Evolutionary conservation across 2,329 filamentous ascomycete genomes (phyloP).

Genomic region (Sclerotinia glacialis): DNA sequence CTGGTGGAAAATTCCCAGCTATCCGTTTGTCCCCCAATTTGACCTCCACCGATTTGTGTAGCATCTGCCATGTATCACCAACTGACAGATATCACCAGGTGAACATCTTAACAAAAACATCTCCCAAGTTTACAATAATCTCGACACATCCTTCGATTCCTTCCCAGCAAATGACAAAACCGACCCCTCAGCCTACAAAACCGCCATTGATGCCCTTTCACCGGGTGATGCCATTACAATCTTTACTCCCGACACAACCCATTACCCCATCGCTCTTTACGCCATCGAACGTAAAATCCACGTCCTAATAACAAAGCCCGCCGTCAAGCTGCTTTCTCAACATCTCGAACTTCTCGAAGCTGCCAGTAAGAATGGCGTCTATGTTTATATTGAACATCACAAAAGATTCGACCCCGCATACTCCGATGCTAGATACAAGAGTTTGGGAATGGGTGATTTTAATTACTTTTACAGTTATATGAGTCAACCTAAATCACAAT

Average conservation of each 20-base stretch:
- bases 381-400: slow-evolving; percentile 94
- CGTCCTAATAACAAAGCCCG: slow-evolving; percentile 91
- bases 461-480: slow-evolving; percentile 95
- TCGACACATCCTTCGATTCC: slow-evolving; percentile 83
- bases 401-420: slow-evolving; percentile 95
- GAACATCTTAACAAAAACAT: slow-evolving; percentile 88
- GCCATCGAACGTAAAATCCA: slow-evolving; percentile 86
- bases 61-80: background rate
- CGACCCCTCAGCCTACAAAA: slow-evolving; percentile 82
- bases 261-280: slow-evolving; percentile 88
- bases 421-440: slow-evolving; percentile 77
- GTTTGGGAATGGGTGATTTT: slow-evolving; percentile 80
- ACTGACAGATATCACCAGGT: slow-evolving; percentile 46
- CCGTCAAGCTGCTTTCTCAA: slow-evolving; percentile 78
- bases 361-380: slow-evolving; percentile 71
- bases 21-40: slow-evolving; percentile 60
- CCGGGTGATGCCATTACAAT: slow-evolving; percentile 89
- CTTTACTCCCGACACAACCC: slow-evolving; percentile 91
- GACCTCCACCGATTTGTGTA: background rate
- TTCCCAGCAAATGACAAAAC: slow-evolving; percentile 71
- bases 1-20: slow-evolving; percentile 84
- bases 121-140: slow-evolving; percentile 77
- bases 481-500: slow-evolving; percentile 36
- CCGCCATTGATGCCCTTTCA: slow-evolving; percentile 77
- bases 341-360: slow-evolving; percentile 74